These are phyloP conservation scores for Mortierella polycephala DNA, from an alignment of 371 early-diverging fungal species.

Conservation along the genomic window DNA sequence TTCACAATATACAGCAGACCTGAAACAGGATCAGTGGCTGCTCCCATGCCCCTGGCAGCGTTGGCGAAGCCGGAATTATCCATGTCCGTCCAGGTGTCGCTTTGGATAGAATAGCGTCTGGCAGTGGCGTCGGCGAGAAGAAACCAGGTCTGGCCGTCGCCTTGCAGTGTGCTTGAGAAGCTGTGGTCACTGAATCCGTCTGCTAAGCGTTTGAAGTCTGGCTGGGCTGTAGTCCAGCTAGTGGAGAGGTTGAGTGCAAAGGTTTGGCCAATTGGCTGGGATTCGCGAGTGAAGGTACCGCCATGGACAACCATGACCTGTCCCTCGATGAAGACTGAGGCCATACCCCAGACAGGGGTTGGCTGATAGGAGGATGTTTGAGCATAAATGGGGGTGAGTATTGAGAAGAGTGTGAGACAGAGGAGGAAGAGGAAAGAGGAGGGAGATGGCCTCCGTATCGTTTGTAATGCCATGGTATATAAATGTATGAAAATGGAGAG, in stretches of 20 bases:
- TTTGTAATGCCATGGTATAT: too few species aligned
- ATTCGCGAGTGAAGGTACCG: not conserved
- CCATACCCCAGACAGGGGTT: conserved; percentile 1
- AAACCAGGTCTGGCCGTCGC: conserved; percentile 8
- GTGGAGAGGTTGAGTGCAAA: conserved; percentile 33
- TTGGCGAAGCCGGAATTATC: not conserved
- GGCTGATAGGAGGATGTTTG: too few species aligned
- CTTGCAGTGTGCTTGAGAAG: conserved; percentile 1
- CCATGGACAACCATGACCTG: conserved; percentile 20
- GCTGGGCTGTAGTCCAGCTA: conserved; percentile 12
- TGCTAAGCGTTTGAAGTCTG: conserved; percentile 4
- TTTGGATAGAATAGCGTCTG: conserved; percentile 30
- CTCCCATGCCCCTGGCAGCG: not conserved
- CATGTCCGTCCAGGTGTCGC: conserved; percentile 4
- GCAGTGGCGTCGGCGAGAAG: conserved; percentile 46
- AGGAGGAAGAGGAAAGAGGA: too few species aligned
- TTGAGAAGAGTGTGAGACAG: too few species aligned
- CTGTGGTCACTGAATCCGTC: conserved; percentile 7
- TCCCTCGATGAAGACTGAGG: conserved; percentile 19
- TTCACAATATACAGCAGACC: conserved; percentile 24
- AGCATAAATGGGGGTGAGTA: too few species aligned
- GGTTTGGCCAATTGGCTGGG: conserved; percentile 6
- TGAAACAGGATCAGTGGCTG: conserved; percentile 12
- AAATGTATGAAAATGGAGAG: too few species aligned
- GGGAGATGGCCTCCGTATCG: too few species aligned